A percentile compares a stretch with the other conserved stretches of the same genome.
Conservation (phyloP, 306 rosid species). For the Ormosia emarginata region DNA sequence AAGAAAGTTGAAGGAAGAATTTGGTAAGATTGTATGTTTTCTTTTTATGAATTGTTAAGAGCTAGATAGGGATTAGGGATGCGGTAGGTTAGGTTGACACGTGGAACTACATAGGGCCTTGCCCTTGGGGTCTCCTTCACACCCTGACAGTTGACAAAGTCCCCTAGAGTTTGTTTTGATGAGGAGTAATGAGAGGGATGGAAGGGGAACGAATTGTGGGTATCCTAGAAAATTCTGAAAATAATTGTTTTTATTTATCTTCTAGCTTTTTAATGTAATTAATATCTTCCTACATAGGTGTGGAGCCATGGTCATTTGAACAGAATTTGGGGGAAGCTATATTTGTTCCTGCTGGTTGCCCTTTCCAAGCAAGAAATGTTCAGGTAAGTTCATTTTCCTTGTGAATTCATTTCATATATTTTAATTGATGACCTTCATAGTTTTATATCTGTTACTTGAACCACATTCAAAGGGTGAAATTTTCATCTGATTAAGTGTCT, state of each 20-base stretch:
- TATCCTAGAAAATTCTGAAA: conserved; percentile 1
- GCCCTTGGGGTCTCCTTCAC: not conserved
- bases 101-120: not conserved
- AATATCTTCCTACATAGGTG: conserved; percentile 50
- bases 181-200: not conserved
- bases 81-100: conserved; percentile 1
- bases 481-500: conserved; percentile 8
- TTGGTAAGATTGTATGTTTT: conserved; percentile 50
- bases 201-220: not conserved
- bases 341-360: conserved; percentile 97
- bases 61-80: conserved; percentile 15
- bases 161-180: not conserved
- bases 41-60: conserved; percentile 14
- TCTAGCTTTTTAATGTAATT: conserved; percentile 14
- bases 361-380: conserved; percentile 86
- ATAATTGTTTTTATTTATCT: not conserved
- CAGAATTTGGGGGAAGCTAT: conserved; percentile 85
- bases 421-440: not conserved
- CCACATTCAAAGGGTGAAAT: not conserved
- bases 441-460: not conserved
- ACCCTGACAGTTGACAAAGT: conserved; percentile 1
- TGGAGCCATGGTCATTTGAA: conserved; percentile 97
- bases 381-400: conserved; percentile 51
- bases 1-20: conserved; percentile 81
- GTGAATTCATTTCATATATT: conserved; percentile 2